phyloP scores from a whole-genome alignment of 352 stramenopile species.

The Phytophthora podocarpi region DNA sequence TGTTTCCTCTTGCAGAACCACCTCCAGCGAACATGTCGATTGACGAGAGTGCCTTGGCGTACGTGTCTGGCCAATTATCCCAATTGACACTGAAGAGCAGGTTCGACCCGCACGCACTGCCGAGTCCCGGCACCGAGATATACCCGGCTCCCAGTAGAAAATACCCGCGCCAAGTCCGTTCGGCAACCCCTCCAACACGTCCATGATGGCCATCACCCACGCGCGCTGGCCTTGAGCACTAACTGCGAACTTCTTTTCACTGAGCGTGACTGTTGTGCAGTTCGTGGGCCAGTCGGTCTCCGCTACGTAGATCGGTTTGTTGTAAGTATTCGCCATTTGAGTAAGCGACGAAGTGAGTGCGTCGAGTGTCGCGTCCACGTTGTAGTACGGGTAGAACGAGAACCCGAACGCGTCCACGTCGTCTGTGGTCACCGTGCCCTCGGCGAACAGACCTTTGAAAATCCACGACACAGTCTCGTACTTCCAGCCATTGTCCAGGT shows the following conservation, averaged over 20 bases:
- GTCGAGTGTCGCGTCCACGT: slow-evolving; percentile 9
- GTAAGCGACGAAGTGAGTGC: slow-evolving; percentile 22
- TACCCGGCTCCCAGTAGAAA: slow-evolving; percentile 1
- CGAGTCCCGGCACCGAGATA: slow-evolving; percentile 1
- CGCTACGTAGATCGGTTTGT: slow-evolving; percentile 19
- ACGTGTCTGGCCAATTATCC: slow-evolving; percentile 13
- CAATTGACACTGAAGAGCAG: slow-evolving; percentile 33
- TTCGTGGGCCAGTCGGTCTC: slow-evolving; percentile 29
- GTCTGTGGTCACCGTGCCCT: slow-evolving; percentile 6
- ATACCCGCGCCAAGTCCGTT: slow-evolving; percentile 17
- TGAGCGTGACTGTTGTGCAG: slow-evolving; percentile 11
- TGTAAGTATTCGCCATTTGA: slow-evolving; percentile 17
- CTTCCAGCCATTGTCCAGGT: slow-evolving; percentile 32
- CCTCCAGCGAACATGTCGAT: slow-evolving; percentile 35
- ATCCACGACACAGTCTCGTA: slow-evolving; percentile 21
- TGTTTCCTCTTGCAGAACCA: too few species aligned
- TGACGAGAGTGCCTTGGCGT: slow-evolving; percentile 28
- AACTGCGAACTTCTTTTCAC: neutral
- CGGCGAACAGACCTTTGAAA: slow-evolving; percentile 23
- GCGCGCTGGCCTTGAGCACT: slow-evolving; percentile 14
- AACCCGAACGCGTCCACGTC: slow-evolving; percentile 23
- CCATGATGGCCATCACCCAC: slow-evolving; percentile 21
- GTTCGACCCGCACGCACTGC: slow-evolving; percentile 25
- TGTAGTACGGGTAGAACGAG: slow-evolving; percentile 20
- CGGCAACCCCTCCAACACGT: slow-evolving; percentile 17